Base-by-base conservation (phyloP, 768 basidiomycete genomes). In the Collybia nuda region DNA sequence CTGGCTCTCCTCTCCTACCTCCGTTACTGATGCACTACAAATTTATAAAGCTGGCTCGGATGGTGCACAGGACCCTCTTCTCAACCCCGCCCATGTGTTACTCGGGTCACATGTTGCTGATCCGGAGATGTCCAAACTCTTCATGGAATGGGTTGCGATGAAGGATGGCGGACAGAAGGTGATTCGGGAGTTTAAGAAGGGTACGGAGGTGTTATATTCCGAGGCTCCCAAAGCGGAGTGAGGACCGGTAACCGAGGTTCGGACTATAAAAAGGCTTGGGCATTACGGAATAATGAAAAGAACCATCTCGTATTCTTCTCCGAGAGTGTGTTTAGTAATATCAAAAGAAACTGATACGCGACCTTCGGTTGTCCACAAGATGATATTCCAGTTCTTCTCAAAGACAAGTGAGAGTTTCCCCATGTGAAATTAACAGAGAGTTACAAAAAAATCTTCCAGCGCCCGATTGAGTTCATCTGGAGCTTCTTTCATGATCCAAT, bases 41-140 rank as follows among this genome's bases (percentile, higher is more conserved):
- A 63, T 76, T 18, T 82, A 69, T 59, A 72, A 73, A 47, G 58
- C 65, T 15, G 79, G 79, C 3, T 57, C 57, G 3, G 76, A 79
- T 23, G 58, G 66, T 2, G 57, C 69, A 23, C 58, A 64, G 1
- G 77, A 80, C 51, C 66, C 65, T 0, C 52, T 80, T 24, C 68
- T 81, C 22, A 82, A 79, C 50, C 80, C 80, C 0, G 79, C 73
- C 1, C 71, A 71, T 47, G 70, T 77, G 6, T 61, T 80, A 19
- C 56, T 72, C 9, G 71, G 74, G 0, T 58, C 66, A 14, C 54
- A 65, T 1, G 45, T 52, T 2, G 51, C 45, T 17, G 54, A 74
- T 41, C 22, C 59, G 49, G 62, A 59, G 0, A 53, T 77, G 1
- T 71, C 67, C 48, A 43, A 57, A 2, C 58, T 39, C 1, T 83